These are phyloP conservation scores for Hypoxylon sp. DNA, from an alignment of 2,329 filamentous ascomycete genomes.

Conservation along the genomic window DNA sequence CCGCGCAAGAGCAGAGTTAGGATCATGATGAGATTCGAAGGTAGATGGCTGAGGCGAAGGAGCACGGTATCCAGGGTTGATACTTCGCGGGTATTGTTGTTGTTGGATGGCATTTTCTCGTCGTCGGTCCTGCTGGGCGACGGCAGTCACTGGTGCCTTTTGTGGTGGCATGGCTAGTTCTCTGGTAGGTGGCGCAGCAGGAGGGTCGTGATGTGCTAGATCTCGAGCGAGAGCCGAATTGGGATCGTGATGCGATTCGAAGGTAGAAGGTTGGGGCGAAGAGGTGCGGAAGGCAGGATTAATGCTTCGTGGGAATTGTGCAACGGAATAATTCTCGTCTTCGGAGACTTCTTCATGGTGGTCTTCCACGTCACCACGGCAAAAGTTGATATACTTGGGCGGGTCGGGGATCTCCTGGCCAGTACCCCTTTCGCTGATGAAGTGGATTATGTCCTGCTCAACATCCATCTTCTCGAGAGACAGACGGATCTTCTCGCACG, in stretches of 20 bases:
- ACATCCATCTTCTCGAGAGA: constrained; percentile 97
- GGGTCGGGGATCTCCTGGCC: constrained; percentile 98
- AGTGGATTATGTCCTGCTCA: constrained; percentile 89
- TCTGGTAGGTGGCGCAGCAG: constrained; percentile 59
- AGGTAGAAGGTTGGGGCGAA: constrained; percentile 93
- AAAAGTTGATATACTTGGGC: constrained; percentile 99
- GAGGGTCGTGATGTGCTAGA: constrained; percentile 69
- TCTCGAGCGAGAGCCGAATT: constrained; percentile 79
- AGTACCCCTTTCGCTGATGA: constrained; percentile 90
- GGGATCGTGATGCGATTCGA: constrained; percentile 91
- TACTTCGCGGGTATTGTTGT: constrained; percentile 80
- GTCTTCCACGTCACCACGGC: constrained; percentile 86
- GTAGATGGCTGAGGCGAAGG: constrained; percentile 95
- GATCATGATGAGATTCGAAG: constrained; percentile 92
- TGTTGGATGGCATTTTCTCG: constrained; percentile 30
- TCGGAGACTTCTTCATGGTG: constrained; percentile 81
- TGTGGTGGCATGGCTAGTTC: constrained; percentile 68
- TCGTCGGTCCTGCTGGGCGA: constrained; percentile 41
- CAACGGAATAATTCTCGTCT: constrained; percentile 91
- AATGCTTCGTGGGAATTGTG: constrained; percentile 94
- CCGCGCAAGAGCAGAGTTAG: constrained; percentile 77
- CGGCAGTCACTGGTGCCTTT: constrained; percentile 54
- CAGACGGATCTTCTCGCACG: constrained; percentile 94
- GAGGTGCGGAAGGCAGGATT: constrained; percentile 97
- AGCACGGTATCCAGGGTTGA: constrained; percentile 93